Base-by-base conservation (phyloP, 768 basidiomycete species). In the Rhizopogon sp. region DNA sequence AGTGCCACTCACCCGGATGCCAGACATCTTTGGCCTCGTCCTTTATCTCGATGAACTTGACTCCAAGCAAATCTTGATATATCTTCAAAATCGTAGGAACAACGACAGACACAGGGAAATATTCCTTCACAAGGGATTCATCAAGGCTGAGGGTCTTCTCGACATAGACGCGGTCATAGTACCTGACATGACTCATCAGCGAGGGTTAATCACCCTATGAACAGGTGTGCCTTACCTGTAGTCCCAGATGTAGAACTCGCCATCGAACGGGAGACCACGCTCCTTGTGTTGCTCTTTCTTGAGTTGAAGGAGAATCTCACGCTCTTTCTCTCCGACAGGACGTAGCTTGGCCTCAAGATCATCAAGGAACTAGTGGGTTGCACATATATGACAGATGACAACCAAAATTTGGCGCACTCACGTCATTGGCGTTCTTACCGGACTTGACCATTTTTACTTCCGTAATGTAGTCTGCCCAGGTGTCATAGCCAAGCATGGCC, bases 361-460 rank as follows among this genome's bases (percentile, higher is more conserved):
- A 46, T 81, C 75, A 55, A 94, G 75, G 75, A 94, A 94, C 87
- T 90, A 39, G 37, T 17, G 13, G 20, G 43, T 37, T 37, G 20
- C 7, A 16, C n/a, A 17, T 7, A 6, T 16, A 50, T 25, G 25
- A 11, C 22, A 44, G 50, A 16, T 46, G 35, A 42, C 3, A 50
- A 29, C 37, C 13, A 13, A 28, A 9, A 35, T 49, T 43, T 20
- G 31, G 54, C 17, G 44, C 20, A 62, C 71, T 57, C 62, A 83
- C 88, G 50, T 83, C 74, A 59, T 76, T 68, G 7, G 88, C 84
- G 20, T 77, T 79, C 43, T 80, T 72, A 1, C 81, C 85, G 39
- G 74, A 79, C 70, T 93, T 92, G 60, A 88, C 81, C 90, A 93
- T 93, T 74, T 90, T 90, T 44, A 82, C 79, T 66, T 94, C 92